phyloP scores from a whole-genome alignment of 2,329 filamentous ascomycete species.

The Blumeriella jaapii region DNA sequence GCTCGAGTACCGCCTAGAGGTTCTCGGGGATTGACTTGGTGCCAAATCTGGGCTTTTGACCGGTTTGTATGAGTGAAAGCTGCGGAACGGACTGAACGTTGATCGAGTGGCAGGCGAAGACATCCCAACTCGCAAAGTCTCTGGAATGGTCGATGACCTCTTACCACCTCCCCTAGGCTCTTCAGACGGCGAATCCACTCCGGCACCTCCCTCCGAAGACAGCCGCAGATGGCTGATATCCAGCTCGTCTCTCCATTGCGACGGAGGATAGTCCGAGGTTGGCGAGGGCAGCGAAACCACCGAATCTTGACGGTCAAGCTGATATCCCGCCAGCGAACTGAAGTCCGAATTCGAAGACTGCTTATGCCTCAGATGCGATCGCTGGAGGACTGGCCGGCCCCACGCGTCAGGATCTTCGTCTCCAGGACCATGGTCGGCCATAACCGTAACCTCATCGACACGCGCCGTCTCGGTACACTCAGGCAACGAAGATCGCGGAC shows the following conservation, averaged over 20 bases:
- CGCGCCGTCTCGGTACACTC: background rate
- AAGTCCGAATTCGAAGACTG: slow-evolving; percentile 13
- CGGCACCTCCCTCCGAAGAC: slow-evolving; percentile 9
- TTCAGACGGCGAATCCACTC: slow-evolving; percentile 5
- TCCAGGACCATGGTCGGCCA: slow-evolving; percentile 16
- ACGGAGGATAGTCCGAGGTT: slow-evolving; percentile 1
- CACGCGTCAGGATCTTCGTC: slow-evolving; percentile 17
- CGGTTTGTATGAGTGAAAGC: slow-evolving; percentile 15
- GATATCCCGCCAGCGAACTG: slow-evolving; percentile 12
- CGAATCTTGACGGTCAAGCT: slow-evolving; percentile 12
- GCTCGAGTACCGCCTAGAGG: slow-evolving; percentile 11
- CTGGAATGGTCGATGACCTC: slow-evolving; percentile 12
- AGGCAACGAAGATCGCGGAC: slow-evolving; percentile 1
- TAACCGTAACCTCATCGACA: slow-evolving; percentile 9
- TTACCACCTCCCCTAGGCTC: slow-evolving; percentile 6
- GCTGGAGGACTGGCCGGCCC: slow-evolving; percentile 5
- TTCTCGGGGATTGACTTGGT: slow-evolving; percentile 10
- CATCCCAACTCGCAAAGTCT: slow-evolving; percentile 15
- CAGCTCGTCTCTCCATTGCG: slow-evolving; percentile 14
- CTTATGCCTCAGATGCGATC: slow-evolving; percentile 13
- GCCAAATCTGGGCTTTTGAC: slow-evolving; percentile 9
- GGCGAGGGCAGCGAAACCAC: slow-evolving; percentile 16
- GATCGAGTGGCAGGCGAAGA: slow-evolving; percentile 12
- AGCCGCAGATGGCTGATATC: slow-evolving; percentile 21
- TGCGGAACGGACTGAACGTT: slow-evolving; percentile 17